A percentile compares a stretch with the other conserved stretches of the same genome.
These are phyloP conservation scores for Globisporangium cystogenes DNA, from an alignment of 352 stramenopile genomes.

Conservation along the genomic window DNA sequence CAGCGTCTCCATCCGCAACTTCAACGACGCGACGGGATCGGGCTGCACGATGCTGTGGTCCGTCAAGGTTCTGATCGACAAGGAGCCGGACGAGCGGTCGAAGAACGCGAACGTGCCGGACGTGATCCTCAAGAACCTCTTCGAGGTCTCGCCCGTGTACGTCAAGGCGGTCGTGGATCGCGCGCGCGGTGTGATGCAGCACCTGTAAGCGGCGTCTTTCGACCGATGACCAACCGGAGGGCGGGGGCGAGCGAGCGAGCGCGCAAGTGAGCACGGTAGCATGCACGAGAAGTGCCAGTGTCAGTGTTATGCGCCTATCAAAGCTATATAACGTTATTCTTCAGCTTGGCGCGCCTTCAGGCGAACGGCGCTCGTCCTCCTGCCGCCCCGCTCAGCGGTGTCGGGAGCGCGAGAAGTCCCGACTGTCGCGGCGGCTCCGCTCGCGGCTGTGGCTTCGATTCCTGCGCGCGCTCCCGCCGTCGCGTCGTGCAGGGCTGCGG, in stretches of 20 bases:
- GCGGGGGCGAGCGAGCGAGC: slow-evolving; percentile 11
- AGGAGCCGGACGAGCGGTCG: slow-evolving; percentile 61
- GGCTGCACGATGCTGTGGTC: slow-evolving; percentile 79
- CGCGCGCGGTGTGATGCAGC: slow-evolving; percentile 40
- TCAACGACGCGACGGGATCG: slow-evolving; percentile 60
- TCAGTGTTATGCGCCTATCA: slow-evolving; percentile 11
- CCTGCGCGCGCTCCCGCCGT: slow-evolving; percentile 16
- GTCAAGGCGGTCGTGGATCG: slow-evolving; percentile 83
- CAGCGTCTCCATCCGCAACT: slow-evolving; percentile 77
- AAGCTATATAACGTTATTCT: slow-evolving; percentile 38
- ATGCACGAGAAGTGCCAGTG: slow-evolving; percentile 6
- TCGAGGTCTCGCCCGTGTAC: slow-evolving; percentile 80
- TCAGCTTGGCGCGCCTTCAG: no score
- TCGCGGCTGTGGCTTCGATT: slow-evolving; percentile 23
- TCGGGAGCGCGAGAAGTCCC: slow-evolving; percentile 6
- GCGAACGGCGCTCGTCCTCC: background rate
- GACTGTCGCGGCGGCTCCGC: slow-evolving; percentile 12
- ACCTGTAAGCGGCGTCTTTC: slow-evolving; percentile 21
- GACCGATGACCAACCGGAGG: background rate
- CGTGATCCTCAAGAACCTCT: slow-evolving; percentile 87
- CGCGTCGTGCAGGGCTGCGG: slow-evolving; percentile 13
- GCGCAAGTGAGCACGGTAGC: slow-evolving; percentile 7
- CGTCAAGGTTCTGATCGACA: slow-evolving; percentile 76
- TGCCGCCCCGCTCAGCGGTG: slow-evolving; percentile 2
- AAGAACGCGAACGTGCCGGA: slow-evolving; percentile 81